Conservation (phyloP, 345 rosid genomes). For the Conringia planisiliqua region DNA sequence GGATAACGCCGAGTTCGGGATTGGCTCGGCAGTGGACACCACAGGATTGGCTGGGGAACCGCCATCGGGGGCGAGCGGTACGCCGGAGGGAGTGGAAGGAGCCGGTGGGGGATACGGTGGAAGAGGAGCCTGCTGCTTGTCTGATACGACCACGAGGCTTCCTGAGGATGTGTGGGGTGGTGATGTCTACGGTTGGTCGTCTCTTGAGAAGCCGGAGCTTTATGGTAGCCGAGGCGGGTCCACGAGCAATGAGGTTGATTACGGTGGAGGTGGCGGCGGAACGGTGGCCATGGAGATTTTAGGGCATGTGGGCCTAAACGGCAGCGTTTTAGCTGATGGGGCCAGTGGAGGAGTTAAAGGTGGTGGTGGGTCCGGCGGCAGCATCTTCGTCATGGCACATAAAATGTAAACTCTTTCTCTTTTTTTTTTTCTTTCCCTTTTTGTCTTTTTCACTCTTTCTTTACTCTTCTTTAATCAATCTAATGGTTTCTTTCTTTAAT, state of each 20-base stretch:
- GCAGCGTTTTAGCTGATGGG: slow-evolving; percentile 78
- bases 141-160: slow-evolving; percentile 49
- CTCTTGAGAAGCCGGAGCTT: slow-evolving; percentile 59
- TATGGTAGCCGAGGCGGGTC: slow-evolving; percentile 86
- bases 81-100: slow-evolving; percentile 85
- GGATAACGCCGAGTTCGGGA: slow-evolving; percentile 53
- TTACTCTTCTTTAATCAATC: background rate
- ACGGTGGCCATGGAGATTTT: slow-evolving; percentile 47
- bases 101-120: slow-evolving; percentile 98
- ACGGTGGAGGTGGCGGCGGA: slow-evolving; percentile 97
- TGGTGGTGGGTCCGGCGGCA: slow-evolving; percentile 99
- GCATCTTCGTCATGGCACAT: slow-evolving; percentile 62
- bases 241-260: slow-evolving; percentile 77
- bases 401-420: slow-evolving; percentile 55
- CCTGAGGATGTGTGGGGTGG: slow-evolving; percentile 98
- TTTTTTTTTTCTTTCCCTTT: background rate
- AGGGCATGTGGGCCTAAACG: slow-evolving; percentile 52
- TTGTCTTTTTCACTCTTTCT: slow-evolving; percentile 14
- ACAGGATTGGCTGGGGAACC: slow-evolving; percentile 80
- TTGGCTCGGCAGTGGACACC: slow-evolving; percentile 55
- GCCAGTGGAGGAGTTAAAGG: slow-evolving; percentile 81
- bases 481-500: slow-evolving; percentile 7
- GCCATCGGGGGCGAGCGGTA: slow-evolving; percentile 80
- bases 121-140: slow-evolving; percentile 79
- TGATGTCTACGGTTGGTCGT: slow-evolving; percentile 82